These are phyloP conservation scores for Penstemon eatonii DNA, from an alignment of 257 asterid species.

Conservation along the genomic window DNA sequence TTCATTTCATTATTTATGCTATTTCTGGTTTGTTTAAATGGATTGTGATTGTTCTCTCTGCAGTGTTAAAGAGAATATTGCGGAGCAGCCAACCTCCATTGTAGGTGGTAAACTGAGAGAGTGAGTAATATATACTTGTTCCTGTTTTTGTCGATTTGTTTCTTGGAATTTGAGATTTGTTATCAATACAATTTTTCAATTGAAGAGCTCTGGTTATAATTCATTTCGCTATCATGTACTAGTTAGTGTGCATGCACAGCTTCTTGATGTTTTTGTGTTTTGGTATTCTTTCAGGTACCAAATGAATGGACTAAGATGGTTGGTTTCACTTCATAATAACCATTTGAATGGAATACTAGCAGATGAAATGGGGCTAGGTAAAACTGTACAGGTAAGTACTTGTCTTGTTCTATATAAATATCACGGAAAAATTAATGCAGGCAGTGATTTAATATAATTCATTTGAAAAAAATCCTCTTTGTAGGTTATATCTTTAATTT, in stretches of 20 bases:
- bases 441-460: conserved; percentile 7
- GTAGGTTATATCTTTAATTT: conserved; percentile 92
- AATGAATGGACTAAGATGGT: conserved; percentile 98
- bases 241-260: conserved; percentile 8
- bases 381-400: conserved; percentile 89
- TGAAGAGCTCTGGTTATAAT: conserved; percentile 17
- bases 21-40: background rate
- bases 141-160: conserved; percentile 7
- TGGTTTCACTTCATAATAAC: conserved; percentile 94
- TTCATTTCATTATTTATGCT: too few relatives aligned
- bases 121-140: conserved; percentile 51
- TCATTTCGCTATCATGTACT: conserved; percentile 18
- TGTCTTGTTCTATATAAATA: conserved; percentile 15
- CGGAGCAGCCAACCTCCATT: conserved; percentile 76
- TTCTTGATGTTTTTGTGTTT: conserved; percentile 28
- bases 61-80: conserved; percentile 83
- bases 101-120: conserved; percentile 92
- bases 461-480: conserved; percentile 30
- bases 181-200: conserved; percentile 1
- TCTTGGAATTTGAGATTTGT: background rate
- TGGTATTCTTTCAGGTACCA: conserved; percentile 68
- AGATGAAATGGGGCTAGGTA: conserved; percentile 99
- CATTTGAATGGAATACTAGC: conserved; percentile 98
- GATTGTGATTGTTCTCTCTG: conserved; percentile 30
- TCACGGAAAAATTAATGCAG: conserved; percentile 15